A percentile compares a stretch with the other conserved stretches of the same genome.
These are phyloP conservation scores for Colletotrichum tabaci DNA, from an alignment of 2,329 filamentous ascomycete genomes.

Conservation along the genomic window DNA sequence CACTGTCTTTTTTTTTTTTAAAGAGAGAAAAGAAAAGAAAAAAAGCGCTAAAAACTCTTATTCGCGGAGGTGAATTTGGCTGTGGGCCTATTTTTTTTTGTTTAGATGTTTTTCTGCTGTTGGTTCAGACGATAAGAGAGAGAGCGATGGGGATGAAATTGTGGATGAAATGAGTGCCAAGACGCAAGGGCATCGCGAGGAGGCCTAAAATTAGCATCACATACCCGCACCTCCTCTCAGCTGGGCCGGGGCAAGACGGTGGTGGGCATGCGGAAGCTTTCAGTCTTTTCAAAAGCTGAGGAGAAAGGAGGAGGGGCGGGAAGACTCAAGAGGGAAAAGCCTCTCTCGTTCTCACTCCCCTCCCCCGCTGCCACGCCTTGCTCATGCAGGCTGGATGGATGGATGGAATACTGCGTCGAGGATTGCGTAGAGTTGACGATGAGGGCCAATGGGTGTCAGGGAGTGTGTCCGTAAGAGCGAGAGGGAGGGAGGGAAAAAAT, in stretches of 20 bases:
- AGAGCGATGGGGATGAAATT: not conserved
- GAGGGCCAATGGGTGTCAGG: not conserved
- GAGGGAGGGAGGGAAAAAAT: not conserved
- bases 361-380: not conserved
- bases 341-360: too few species aligned
- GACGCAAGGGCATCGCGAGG: slow-evolving; percentile 6
- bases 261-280: not conserved
- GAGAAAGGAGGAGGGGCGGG: not conserved
- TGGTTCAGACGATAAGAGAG: not conserved
- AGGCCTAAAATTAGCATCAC: slow-evolving; percentile 38
- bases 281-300: not conserved
- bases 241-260: not conserved
- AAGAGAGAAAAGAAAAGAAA: too few species aligned
- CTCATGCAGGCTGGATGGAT: not conserved
- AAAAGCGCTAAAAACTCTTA: too few species aligned
- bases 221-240: slow-evolving; percentile 16
- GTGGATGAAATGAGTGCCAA: slow-evolving; percentile 8
- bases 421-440: slow-evolving; percentile 13
- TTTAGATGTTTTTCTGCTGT: not conserved
- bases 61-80: not conserved
- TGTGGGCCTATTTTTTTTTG: not conserved
- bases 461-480: not conserved
- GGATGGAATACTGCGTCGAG: not conserved
- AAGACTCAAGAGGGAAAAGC: not conserved
- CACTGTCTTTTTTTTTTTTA: too few species aligned